Conservation (phyloP, 768 basidiomycete species). For the Coprinopsis cinerea region DNA sequence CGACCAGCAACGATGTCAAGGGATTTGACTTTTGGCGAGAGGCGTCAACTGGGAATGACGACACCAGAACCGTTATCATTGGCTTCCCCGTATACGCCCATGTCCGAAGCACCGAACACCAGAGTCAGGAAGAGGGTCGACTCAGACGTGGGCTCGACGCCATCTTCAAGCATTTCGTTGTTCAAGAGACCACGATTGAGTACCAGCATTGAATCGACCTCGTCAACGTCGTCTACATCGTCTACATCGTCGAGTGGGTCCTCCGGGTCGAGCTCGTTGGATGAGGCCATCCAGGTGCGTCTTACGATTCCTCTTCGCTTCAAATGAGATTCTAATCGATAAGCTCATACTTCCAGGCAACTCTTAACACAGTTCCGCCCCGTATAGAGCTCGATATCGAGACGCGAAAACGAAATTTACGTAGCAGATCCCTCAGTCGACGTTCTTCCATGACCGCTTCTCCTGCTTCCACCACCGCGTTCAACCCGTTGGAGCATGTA, state of each 20-base stretch:
- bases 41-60: background rate
- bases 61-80: background rate
- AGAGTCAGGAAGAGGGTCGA: conserved; percentile 7
- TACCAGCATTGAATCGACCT: background rate
- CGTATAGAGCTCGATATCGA: background rate
- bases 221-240: background rate
- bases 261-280: too few species aligned
- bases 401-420: too few species aligned
- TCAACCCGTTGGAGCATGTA: background rate
- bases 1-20: background rate
- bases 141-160: background rate
- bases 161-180: background rate
- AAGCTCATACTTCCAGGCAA: background rate
- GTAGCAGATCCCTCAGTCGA: background rate
- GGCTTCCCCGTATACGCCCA: background rate
- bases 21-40: background rate
- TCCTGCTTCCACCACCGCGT: background rate
- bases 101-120: background rate
- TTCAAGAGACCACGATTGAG: background rate
- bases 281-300: background rate
- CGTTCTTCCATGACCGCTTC: background rate
- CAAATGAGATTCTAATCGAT: background rate
- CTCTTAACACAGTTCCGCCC: background rate
- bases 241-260: too few species aligned
- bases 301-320: background rate